Evolutionary conservation across 176 grass and related monocot genomes (phyloP).

Genomic region (Cenchrus americanus): DNA sequence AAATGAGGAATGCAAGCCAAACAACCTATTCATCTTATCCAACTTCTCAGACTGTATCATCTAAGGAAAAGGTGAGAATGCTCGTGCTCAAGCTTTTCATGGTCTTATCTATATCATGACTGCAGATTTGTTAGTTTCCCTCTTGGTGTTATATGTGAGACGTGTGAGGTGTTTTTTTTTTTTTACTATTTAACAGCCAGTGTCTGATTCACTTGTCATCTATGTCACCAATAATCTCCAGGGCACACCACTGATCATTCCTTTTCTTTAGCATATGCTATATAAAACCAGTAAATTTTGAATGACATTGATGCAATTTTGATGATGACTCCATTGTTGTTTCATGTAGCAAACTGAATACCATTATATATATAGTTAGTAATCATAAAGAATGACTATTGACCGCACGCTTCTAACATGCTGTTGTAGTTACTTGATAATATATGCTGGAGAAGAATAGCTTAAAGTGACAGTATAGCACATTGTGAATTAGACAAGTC

Average conservation of each 20-base stretch:
- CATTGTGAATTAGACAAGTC: conserved; percentile 19
- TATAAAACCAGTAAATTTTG: not conserved
- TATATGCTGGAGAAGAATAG: conserved; percentile 35
- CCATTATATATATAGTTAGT: not conserved
- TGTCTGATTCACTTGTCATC: not conserved
- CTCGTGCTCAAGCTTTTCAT: conserved; percentile 16
- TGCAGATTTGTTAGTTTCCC: not conserved
- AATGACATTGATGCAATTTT: not conserved
- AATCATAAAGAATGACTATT: not conserved
- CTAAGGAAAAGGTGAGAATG: not conserved
- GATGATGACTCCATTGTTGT: not conserved
- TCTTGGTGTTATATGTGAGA: not conserved
- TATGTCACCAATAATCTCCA: not conserved
- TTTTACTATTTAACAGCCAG: conserved; percentile 15
- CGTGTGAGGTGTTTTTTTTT: conserved; percentile 17
- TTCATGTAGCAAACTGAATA: not conserved
- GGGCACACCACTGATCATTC: not conserved
- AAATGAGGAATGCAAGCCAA: not conserved
- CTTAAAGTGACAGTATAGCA: conserved; percentile 32
- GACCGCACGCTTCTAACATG: not conserved
- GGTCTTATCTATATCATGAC: not conserved
- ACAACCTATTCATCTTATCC: not conserved
- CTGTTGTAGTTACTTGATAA: conserved; percentile 24
- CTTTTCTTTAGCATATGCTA: not conserved
- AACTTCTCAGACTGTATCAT: conserved; percentile 17